These are phyloP conservation scores for Auriculariales sp. DNA, from an alignment of 768 basidiomycete species.

Conservation along the genomic window DNA sequence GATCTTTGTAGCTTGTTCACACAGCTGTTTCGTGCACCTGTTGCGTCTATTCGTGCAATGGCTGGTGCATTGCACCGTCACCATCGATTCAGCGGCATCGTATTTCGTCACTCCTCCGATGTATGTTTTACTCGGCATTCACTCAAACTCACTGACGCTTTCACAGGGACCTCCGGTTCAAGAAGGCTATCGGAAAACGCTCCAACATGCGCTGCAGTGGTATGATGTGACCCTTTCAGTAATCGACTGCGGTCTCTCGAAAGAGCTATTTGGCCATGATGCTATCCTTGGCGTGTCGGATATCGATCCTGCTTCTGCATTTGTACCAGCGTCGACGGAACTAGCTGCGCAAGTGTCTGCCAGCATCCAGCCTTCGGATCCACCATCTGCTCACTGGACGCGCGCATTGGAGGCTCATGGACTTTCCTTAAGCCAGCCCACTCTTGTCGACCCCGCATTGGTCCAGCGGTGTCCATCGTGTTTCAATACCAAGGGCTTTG, in stretches of 20 bases:
- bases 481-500: conserved; percentile 15
- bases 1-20: background rate
- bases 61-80: no score
- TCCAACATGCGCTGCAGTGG: conserved; percentile 17
- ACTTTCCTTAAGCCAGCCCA: background rate
- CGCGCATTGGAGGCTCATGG: background rate
- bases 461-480: conserved; percentile 20
- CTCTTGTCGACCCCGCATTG: conserved; percentile 11
- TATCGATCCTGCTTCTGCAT: background rate
- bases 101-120: no score
- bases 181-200: conserved; percentile 19
- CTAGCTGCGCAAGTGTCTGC: background rate
- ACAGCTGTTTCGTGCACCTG: no score
- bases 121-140: no score
- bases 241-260: conserved; percentile 9
- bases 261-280: background rate
- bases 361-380: background rate
- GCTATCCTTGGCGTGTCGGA: no score
- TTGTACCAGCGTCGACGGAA: background rate
- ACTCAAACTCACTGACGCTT: no score
- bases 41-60: no score
- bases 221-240: conserved; percentile 11
- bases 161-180: conserved; percentile 12
- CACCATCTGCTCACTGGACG: background rate
- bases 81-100: no score